A percentile compares a stretch with the other conserved stretches of the same genome.
These are phyloP conservation scores for Brasilioporus rufonigricans DNA, from an alignment of 768 basidiomycete genomes.

Conservation along the genomic window DNA sequence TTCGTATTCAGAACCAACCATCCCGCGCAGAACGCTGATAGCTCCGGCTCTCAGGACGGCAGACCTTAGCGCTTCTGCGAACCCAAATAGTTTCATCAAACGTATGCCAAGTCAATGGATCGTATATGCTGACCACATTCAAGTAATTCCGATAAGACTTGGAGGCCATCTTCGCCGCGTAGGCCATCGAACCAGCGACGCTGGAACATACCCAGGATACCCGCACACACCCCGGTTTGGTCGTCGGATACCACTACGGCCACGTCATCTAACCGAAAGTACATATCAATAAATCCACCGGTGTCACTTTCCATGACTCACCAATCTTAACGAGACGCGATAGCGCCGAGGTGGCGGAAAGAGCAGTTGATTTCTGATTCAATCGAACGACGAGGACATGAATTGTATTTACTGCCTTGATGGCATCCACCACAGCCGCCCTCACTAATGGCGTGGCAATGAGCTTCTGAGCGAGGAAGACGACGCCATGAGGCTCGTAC, in stretches of 20 bases:
- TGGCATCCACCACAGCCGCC: conserved; percentile 10
- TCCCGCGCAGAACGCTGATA: conserved; percentile 11
- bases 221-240: neutral
- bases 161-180: conserved; percentile 26
- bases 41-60: conserved; percentile 14
- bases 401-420: conserved; percentile 15
- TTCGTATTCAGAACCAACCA: conserved; percentile 13
- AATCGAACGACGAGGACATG: conserved; percentile 17
- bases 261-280: conserved; percentile 16
- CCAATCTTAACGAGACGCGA: conserved; percentile 18
- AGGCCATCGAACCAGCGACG: conserved; percentile 29
- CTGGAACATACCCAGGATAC: conserved; percentile 22
- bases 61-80: conserved; percentile 15
- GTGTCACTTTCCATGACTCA: conserved; percentile 3
- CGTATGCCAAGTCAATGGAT: no score
- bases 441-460: neutral
- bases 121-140: conserved; percentile 17
- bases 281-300: neutral
- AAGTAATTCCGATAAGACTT: conserved; percentile 17
- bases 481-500: neutral
- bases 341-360: conserved; percentile 21
- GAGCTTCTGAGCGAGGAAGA: neutral
- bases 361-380: conserved; percentile 12
- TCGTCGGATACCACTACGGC: conserved; percentile 6
- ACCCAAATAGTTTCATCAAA: neutral